Conservation (phyloP, 257 asterid species). For the Cruciata laevipes region DNA sequence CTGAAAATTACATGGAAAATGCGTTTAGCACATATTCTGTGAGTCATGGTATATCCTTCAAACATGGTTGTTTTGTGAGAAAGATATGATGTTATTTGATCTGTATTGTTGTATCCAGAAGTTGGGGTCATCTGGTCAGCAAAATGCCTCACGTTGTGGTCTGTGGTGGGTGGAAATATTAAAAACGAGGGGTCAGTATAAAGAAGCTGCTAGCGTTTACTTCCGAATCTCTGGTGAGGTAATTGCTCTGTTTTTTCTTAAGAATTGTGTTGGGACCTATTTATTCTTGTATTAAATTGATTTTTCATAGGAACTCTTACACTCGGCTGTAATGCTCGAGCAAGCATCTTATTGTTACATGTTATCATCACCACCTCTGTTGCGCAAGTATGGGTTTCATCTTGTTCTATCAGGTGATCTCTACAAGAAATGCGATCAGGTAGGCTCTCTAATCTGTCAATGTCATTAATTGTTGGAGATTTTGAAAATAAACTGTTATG, state of each 20-base stretch:
- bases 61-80: constrained; percentile 6
- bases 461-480: constrained; percentile 11
- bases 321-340: constrained; percentile 96
- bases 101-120: constrained; percentile 36
- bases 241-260: constrained; percentile 39
- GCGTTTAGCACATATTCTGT: constrained; percentile 80
- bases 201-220: constrained; percentile 92
- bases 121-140: constrained; percentile 63
- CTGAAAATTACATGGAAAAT: constrained; percentile 96
- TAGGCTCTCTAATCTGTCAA: constrained; percentile 23
- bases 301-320: constrained; percentile 64
- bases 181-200: constrained; percentile 77
- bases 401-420: constrained; percentile 96
- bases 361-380: constrained; percentile 69
- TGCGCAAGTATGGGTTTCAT: constrained; percentile 95
- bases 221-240: constrained; percentile 99
- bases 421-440: constrained; percentile 96
- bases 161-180: constrained; percentile 99
- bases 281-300: constrained; percentile 38
- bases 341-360: constrained; percentile 97
- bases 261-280: constrained; percentile 16
- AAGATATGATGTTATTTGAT: not conserved
- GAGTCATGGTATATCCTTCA: constrained; percentile 24
- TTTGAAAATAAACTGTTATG: constrained; percentile 16
- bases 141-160: constrained; percentile 86